A percentile compares a stretch with the other conserved stretches of the same genome.
These are phyloP conservation scores for Sarocladiaceae sp. DNA, from an alignment of 2,329 filamentous ascomycete species.

Conservation along the genomic window DNA sequence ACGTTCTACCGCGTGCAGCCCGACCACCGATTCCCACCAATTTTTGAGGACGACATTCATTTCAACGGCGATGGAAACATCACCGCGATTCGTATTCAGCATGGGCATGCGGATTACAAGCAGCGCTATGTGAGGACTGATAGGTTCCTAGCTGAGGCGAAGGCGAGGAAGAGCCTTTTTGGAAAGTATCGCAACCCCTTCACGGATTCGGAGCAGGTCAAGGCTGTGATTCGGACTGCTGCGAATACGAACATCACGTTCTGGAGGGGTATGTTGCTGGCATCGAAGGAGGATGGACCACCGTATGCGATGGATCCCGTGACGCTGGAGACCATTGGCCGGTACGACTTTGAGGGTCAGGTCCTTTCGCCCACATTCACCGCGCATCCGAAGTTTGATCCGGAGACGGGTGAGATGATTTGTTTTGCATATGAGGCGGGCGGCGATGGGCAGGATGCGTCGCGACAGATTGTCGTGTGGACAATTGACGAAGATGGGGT, in stretches of 20 bases:
- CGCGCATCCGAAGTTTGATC: slow-evolving; percentile 38
- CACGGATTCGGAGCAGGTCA: slow-evolving; percentile 30
- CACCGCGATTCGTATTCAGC: slow-evolving; percentile 27
- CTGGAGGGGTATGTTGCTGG: slow-evolving; percentile 42
- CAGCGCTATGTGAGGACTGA: slow-evolving; percentile 34
- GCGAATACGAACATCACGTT: slow-evolving; percentile 50
- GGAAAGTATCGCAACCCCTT: slow-evolving; percentile 36
- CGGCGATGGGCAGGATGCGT: slow-evolving; percentile 23
- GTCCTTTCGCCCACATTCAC: slow-evolving; percentile 32
- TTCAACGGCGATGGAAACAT: slow-evolving; percentile 36
- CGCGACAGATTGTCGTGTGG: neutral
- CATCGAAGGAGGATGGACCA: slow-evolving; percentile 43
- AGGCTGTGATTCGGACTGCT: slow-evolving; percentile 13
- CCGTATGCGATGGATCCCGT: slow-evolving; percentile 36
- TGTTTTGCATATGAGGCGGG: slow-evolving; percentile 37
- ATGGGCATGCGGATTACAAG: slow-evolving; percentile 26
- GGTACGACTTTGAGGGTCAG: slow-evolving; percentile 38
- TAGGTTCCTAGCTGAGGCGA: slow-evolving; percentile 25
- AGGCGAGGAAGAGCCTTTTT: slow-evolving; percentile 25
- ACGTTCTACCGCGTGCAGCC: slow-evolving; percentile 14
- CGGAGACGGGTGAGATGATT: slow-evolving; percentile 32
- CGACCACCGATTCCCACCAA: slow-evolving; percentile 2
- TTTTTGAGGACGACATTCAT: slow-evolving; percentile 12
- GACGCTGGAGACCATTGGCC: slow-evolving; percentile 35
- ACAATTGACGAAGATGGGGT: neutral